Base-by-base conservation (phyloP, 352 stramenopile genomes). In the Phytophthora pseudosyringae region DNA sequence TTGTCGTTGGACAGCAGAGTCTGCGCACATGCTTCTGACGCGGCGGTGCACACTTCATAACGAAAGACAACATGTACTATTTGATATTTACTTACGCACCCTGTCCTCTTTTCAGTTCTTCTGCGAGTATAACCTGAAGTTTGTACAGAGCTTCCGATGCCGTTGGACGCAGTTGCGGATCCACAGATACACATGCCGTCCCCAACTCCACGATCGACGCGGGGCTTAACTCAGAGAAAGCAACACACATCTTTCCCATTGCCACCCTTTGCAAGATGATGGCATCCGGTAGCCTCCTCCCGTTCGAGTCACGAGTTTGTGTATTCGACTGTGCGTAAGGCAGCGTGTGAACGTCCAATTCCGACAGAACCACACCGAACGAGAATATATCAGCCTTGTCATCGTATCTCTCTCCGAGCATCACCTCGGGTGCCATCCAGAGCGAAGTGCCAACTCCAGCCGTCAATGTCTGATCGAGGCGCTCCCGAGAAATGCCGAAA, bases 401-500 rank as follows among this genome's bases (percentile, higher is more conserved):
- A 10, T 58, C 60, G 25, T 69, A 69, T 5, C 54, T 10, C 5
- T 69, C 52, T 6, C 52, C 52, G 3, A 69, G 25, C 60, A 69
- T 69, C 7, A 64, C 60, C 16, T 64, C 60, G 0, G 60, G 60
- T 11, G 59, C 59, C 59, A 68, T 68, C 59, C 59, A 68, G 43
- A 68, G 29, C n/a, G 59, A 68, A 4, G 50, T 57, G 2, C 59
- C 59, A 2, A 73, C 58, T 5, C 66, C 66, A 0, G 50, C 55
- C 13, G 70, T 80, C 64, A 77, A 69, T 0, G 64, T 67, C 8
- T 54, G 36, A 15, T 75, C 59, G 8, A 63, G 57, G 3, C 59
- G 39, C 9, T 70, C 52, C 3, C 81, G 69, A 38, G 71, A 86
- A 15, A 83, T 76, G 10, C 81, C 81, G 70, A 90, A 90, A 45